Percentiles rank a stretch among this genome's conserved stretches.
Conservation (phyloP, 352 stramenopile genomes). For the Phytopythium boreale region DNA sequence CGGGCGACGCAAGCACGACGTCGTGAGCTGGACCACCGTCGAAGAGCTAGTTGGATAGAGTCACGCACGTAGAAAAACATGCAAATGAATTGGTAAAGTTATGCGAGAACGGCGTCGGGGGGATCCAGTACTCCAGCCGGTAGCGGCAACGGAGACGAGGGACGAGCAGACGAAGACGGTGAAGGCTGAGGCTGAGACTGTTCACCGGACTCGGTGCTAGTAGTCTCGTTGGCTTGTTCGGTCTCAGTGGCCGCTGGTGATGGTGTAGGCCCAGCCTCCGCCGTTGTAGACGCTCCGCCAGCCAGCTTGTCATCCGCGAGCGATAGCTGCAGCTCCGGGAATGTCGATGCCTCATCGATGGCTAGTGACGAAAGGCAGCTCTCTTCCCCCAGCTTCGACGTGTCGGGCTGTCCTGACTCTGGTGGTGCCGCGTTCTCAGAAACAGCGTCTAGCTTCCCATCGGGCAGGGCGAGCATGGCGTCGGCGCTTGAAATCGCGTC, state of each 20-base stretch:
- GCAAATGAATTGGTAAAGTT: background rate
- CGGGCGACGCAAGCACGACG: slow-evolving; percentile 5
- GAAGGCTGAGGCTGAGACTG: background rate
- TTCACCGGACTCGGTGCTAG: background rate
- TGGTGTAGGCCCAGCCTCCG: background rate
- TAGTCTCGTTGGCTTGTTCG: background rate
- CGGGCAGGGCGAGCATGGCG: slow-evolving; percentile 2
- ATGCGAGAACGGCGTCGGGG: background rate
- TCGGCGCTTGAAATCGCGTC: slow-evolving; percentile 5
- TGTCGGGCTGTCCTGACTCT: background rate
- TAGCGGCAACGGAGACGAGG: background rate
- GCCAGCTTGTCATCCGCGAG: background rate
- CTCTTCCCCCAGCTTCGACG: background rate
- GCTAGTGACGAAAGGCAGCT: background rate
- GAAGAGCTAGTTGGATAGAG: background rate
- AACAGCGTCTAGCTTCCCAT: background rate
- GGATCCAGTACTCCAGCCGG: background rate
- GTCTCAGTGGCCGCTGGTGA: background rate
- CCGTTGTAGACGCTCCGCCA: background rate
- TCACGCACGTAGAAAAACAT: background rate
- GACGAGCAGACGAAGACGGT: background rate
- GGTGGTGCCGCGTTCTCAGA: background rate
- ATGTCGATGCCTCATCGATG: slow-evolving; percentile 2
- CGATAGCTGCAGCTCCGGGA: slow-evolving; percentile 5
- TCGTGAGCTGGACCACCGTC: background rate